Percentiles rank a stretch among this genome's conserved stretches.
phyloP scores from a whole-genome alignment of 2,329 filamentous ascomycete species.

The Colletotrichum sidae region DNA sequence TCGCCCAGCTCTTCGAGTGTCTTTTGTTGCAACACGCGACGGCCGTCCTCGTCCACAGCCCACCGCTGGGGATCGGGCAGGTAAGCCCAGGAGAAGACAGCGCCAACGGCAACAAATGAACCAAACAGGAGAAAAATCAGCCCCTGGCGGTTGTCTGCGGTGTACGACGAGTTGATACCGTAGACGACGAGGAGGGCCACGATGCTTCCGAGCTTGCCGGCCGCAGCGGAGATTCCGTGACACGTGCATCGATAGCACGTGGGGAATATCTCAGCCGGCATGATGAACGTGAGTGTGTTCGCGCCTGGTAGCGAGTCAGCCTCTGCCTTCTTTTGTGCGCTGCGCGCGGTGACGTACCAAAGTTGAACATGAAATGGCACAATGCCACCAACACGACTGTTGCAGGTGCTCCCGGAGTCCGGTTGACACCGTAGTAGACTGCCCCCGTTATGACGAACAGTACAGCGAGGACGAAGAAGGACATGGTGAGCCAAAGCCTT shows the following conservation, averaged over 20 bases:
- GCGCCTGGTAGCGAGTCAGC: constrained; percentile 54
- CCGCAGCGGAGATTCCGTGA: constrained; percentile 71
- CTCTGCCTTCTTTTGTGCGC: background rate
- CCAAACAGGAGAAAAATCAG: constrained; percentile 64
- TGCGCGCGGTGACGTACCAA: constrained; percentile 51
- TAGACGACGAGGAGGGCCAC: constrained; percentile 62
- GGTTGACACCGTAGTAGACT: constrained; percentile 61
- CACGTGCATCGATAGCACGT: constrained; percentile 72
- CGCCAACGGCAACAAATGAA: constrained; percentile 60
- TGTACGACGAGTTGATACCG: constrained; percentile 60
- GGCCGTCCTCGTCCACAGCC: constrained; percentile 48
- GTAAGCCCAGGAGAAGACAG: constrained; percentile 64
- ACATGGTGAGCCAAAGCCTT: constrained; percentile 61
- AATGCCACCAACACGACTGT: constrained; percentile 64
- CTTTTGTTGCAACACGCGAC: constrained; percentile 56
- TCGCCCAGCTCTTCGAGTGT: constrained; percentile 64
- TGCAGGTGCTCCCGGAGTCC: constrained; percentile 53
- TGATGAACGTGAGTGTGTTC: constrained; percentile 72
- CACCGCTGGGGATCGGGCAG: constrained; percentile 60
- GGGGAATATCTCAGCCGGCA: constrained; percentile 74
- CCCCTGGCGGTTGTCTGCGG: constrained; percentile 55
- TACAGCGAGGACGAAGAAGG: constrained; percentile 58
- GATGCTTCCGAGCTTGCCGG: constrained; percentile 69
- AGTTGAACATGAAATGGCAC: constrained; percentile 67
- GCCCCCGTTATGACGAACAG: constrained; percentile 62